Base-by-base conservation (phyloP, 352 stramenopile genomes). In the Pythium sp. region DNA sequence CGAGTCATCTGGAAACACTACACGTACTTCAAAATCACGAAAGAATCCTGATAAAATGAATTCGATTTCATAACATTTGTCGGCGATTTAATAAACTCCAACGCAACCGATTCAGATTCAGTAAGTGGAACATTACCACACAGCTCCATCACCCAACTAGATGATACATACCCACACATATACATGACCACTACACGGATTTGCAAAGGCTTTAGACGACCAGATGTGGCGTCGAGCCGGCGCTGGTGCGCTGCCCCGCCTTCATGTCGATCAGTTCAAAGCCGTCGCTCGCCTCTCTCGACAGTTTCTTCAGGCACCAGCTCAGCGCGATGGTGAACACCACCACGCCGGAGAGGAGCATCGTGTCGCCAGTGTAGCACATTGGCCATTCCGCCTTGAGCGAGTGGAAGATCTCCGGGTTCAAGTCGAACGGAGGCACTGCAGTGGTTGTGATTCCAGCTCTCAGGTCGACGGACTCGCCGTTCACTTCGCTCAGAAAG, bases 261-360 rank as follows among this genome's bases (percentile, higher is more conserved):
- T 70, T 70, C 9, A 64, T n/a, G 20, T 65, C 56, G 6, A 70
- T 30, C 5, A 70, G 56, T 30, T 70, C 64, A 59, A 70, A 70
- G 43, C 56, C 64, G 36, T 65, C 64, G 15, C 12, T 34, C 36
- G 26, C 64, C 15, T 63, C 56, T 20, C 56, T 32, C 20, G 55
- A 26, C 14, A 71, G n/a, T 2, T 24, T 18, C 12, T 20, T 41
- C 47, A 71, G 12, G 18, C 55, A 26, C 51, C 47, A 53, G 58
- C 47, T 68, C 30, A 71, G 49, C 28, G 53, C 34, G 9, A 36
- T 20, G 5, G 70, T 55, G 34, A 46, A 62, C 24, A 59, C 26
- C 2, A 67, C 20, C 24, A 58, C 57, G 3, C 51, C 34, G 3
- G 30, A 62, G 15, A 57, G 43, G 61, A 65, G 38, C 43, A 51